A percentile compares a stretch with the other conserved stretches of the same genome.
Evolutionary conservation across 495 filamentous ascomycete genomes (phyloP).

Genomic region (Xylaria intraflava): DNA sequence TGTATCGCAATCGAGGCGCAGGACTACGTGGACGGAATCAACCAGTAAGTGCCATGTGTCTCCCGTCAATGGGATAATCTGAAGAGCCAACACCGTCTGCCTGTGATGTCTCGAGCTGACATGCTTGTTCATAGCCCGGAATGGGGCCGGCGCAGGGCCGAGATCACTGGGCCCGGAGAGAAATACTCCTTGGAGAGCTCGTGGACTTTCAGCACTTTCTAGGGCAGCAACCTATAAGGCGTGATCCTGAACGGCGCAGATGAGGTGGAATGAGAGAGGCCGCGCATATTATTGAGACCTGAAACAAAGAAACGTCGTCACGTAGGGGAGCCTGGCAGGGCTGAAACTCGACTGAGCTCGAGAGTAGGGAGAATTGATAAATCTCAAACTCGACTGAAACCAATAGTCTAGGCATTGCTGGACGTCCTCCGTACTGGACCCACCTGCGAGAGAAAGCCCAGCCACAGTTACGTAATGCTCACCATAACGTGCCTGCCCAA

Average conservation of each 20-base stretch:
- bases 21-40: constrained; percentile 72
- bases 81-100: not conserved
- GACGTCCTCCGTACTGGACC: too few relatives aligned
- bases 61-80: too few relatives aligned
- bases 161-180: constrained; percentile 53
- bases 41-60: constrained; percentile 43
- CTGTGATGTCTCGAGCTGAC: constrained; percentile 14
- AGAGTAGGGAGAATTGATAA: not conserved
- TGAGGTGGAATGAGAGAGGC: too few relatives aligned
- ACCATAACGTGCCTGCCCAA: too few relatives aligned
- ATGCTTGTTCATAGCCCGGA: constrained; percentile 42
- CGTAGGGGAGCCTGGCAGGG: not conserved
- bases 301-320: too few relatives aligned
- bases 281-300: too few relatives aligned
- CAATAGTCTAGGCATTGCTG: too few relatives aligned
- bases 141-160: constrained; percentile 56
- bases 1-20: constrained; percentile 59
- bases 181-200: constrained; percentile 43
- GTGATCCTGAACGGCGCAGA: too few relatives aligned
- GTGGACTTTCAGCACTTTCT: constrained; percentile 41
- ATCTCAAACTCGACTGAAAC: too few relatives aligned
- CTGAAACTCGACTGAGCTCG: not conserved
- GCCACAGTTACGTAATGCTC: too few relatives aligned
- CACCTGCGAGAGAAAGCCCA: too few relatives aligned
- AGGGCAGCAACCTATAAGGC: not conserved